A percentile compares a stretch with the other conserved stretches of the same genome.
phyloP scores from a whole-genome alignment of 2,329 filamentous ascomycete genomes.

The Colletotrichum sp. region DNA sequence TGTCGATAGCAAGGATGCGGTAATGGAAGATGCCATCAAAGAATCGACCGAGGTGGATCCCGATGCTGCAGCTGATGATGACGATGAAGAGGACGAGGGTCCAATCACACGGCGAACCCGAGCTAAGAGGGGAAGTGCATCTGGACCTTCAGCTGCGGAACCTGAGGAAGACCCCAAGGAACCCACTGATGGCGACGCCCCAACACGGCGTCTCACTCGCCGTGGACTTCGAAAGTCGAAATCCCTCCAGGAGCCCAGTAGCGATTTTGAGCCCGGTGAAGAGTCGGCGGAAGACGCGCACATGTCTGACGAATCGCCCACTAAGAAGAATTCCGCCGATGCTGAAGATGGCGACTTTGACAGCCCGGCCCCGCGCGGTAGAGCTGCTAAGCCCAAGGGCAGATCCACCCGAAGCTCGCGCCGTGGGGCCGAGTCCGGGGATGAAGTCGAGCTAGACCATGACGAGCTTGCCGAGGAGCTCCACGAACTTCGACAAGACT shows the following conservation, averaged over 20 bases:
- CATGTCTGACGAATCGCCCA: constrained; percentile 38
- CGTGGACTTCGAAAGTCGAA: constrained; percentile 50
- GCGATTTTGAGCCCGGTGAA: constrained; percentile 66
- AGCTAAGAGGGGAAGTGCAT: constrained; percentile 34
- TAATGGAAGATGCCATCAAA: constrained; percentile 27
- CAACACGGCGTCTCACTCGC: constrained; percentile 53
- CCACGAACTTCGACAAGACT: constrained; percentile 63
- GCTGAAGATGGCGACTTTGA: constrained; percentile 49
- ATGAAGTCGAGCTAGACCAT: constrained; percentile 62
- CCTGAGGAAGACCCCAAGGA: constrained; percentile 27
- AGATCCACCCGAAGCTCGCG: constrained; percentile 53
- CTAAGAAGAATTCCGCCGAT: constrained; percentile 37
- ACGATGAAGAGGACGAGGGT: constrained; percentile 55
- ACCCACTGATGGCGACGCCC: constrained; percentile 30
- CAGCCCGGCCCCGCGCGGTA: constrained; percentile 56
- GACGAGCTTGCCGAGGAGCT: constrained; percentile 72
- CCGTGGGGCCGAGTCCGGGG: constrained; percentile 56
- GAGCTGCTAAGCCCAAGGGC: constrained; percentile 41
- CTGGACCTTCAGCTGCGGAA: constrained; percentile 32
- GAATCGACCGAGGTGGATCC: constrained; percentile 34
- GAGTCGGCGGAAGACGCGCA: constrained; percentile 59
- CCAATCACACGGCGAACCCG: constrained; percentile 54
- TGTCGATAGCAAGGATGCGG: constrained; percentile 21
- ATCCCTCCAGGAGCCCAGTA: constrained; percentile 59
- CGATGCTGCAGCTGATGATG: constrained; percentile 34